Evolutionary conservation across 1,284 basidiomycete species (phyloP), one percentile per base, ranked within the genome.

Genomic region (Malassezia nana): DNA sequence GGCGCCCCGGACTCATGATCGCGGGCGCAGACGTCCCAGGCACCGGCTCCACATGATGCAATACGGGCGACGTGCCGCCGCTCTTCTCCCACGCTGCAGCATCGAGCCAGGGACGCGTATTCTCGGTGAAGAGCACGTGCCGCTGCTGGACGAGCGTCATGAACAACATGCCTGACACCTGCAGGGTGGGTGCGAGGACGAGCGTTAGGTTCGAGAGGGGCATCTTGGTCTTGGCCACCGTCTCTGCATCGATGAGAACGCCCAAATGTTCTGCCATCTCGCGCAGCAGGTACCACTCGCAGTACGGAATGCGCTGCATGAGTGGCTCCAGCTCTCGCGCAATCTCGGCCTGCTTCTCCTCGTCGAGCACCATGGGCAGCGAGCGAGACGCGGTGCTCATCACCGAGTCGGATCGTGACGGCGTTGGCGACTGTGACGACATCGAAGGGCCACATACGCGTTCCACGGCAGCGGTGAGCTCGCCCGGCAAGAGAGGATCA

Each of bases 211-310:
- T 72, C 42, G 59, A 63, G 20, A 72, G 46, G 9, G 69, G 60
- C 69, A 72, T 72, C 57, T 67, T 70, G 10, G 69, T 72, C 30
- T 51, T 42, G 4, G 30, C 44, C 13, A 67, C 67, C 15, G 59
- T 58, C 5, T 52, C 42, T 3, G 58, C 41, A 4, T 57, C 46
- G 1, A 54, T 55, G 28, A 72, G 31, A 42, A 57, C 44, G 12
- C 59, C 59, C 1, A 72, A 50, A 35, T 72, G 69, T 5, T 58
- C 29, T 2, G 63, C 32, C 10, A 72, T 32, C 55, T 72, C 69
- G 43, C 69, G 63, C 13, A 72, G 54, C 22, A 72, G 53, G 49
- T 70, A 72, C 69, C 69, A 72, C 44, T 70, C 62, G 50, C 49
- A 55, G 20, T 55, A 41, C 13, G 64, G 62, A 7, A 71, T 26